A percentile compares a stretch with the other conserved stretches of the same genome.
Evolutionary conservation across 1,284 basidiomycete species (phyloP).

Genomic region (Austroboletus novae-zelandiae): DNA sequence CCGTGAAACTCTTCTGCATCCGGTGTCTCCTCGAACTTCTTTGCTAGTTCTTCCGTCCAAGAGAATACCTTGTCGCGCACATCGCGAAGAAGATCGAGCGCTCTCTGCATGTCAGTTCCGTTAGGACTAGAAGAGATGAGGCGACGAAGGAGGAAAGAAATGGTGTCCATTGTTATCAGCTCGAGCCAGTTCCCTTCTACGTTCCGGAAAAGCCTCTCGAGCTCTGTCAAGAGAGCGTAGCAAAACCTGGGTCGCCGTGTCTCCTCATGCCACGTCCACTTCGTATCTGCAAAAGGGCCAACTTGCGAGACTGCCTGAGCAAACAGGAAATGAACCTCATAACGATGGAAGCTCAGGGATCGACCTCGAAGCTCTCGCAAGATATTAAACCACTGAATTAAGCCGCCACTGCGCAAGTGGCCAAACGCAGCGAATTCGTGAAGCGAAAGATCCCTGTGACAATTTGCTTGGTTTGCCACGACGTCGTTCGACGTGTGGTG

Average conservation of each 20-base stretch:
- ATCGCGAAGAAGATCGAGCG: conserved; percentile 27
- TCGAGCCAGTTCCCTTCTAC: conserved; percentile 45
- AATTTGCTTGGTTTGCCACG: conserved; percentile 41
- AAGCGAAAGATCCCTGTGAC: conserved; percentile 35
- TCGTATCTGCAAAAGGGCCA: conserved; percentile 29
- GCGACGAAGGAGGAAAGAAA: conserved; percentile 36
- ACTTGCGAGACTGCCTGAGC: conserved; percentile 43
- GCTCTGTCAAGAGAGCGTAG: conserved; percentile 31
- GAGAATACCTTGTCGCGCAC: conserved; percentile 33
- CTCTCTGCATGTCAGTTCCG: neutral
- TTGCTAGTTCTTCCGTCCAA: conserved; percentile 37
- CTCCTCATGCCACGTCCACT: conserved; percentile 36
- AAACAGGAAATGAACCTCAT: conserved; percentile 41
- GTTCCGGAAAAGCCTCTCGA: conserved; percentile 29
- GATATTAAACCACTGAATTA: conserved; percentile 51
- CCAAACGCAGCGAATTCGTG: conserved; percentile 47
- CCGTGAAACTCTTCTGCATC: conserved; percentile 26
- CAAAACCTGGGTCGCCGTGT: conserved; percentile 33
- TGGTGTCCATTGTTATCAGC: conserved; percentile 34
- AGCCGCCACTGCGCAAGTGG: conserved; percentile 40
- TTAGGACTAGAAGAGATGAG: conserved; percentile 31
- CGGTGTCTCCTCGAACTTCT: conserved; percentile 19
- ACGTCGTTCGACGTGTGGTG: conserved; percentile 42
- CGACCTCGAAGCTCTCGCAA: conserved; percentile 38
- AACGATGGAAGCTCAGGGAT: conserved; percentile 35